These are phyloP conservation scores for Exophiala sideris DNA, from an alignment of 2,329 filamentous ascomycete genomes.

Conservation along the genomic window DNA sequence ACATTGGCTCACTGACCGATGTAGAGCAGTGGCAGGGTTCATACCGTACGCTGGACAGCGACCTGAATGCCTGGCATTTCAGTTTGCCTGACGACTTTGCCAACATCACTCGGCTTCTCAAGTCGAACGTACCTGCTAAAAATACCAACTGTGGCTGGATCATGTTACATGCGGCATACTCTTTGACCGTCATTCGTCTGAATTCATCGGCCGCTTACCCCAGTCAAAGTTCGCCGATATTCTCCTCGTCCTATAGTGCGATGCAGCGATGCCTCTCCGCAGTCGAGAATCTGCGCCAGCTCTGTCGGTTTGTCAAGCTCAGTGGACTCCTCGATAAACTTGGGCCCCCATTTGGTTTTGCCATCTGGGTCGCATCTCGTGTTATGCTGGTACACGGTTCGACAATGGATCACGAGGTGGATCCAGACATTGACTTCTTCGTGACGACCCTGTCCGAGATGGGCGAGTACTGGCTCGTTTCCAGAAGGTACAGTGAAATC, in stretches of 20 bases:
- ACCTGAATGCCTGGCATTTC: constrained; percentile 78
- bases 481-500: constrained; percentile 74
- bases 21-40: constrained; percentile 87
- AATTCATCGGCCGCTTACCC: constrained; percentile 93
- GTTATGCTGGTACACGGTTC: constrained; percentile 85
- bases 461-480: constrained; percentile 81
- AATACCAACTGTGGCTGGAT: constrained; percentile 78
- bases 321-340: constrained; percentile 74
- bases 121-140: constrained; percentile 61
- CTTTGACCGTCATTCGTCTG: constrained; percentile 84
- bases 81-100: constrained; percentile 78
- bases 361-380: constrained; percentile 85
- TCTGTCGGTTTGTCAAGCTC: constrained; percentile 74
- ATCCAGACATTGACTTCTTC: constrained; percentile 74
- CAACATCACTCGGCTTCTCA: constrained; percentile 76
- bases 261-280: constrained; percentile 78
- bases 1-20: constrained; percentile 78
- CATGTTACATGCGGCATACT: constrained; percentile 86
- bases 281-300: constrained; percentile 74
- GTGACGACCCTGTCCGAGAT: constrained; percentile 78
- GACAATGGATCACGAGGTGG: constrained; percentile 79
- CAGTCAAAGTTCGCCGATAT: constrained; percentile 81
- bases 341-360: constrained; percentile 87
- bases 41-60: constrained; percentile 79
- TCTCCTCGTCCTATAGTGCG: constrained; percentile 82